Evolutionary conservation across 306 rosid genomes (phyloP).

Genomic region (Trifolium subterraneum): DNA sequence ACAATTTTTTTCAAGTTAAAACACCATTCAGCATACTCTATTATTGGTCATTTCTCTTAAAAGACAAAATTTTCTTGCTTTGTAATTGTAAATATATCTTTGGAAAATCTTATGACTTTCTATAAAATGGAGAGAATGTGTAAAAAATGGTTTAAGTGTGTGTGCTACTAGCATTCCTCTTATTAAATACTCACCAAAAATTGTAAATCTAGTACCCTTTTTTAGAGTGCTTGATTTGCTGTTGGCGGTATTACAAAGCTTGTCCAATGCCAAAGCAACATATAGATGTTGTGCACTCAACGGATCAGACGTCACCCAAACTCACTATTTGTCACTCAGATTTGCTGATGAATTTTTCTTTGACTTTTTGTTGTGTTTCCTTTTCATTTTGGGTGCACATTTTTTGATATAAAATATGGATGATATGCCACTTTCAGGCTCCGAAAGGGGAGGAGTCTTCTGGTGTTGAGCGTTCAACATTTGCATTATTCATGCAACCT

Average conservation of each 20-base stretch:
- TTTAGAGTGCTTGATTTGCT: not conserved
- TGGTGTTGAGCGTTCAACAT: conserved; percentile 84
- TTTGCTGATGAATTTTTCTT: conserved; percentile 3
- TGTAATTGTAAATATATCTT: too few relatives aligned
- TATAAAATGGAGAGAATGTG: too few relatives aligned
- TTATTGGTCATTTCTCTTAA: too few relatives aligned
- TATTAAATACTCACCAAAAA: conserved; percentile 10
- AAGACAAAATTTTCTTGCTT: too few relatives aligned
- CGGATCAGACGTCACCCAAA: not conserved
- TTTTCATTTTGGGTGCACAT: conserved; percentile 15
- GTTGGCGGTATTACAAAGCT: not conserved
- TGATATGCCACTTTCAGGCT: conserved; percentile 59
- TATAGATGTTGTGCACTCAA: not conserved
- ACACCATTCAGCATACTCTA: too few relatives aligned
- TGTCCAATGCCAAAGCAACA: not conserved
- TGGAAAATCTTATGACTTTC: too few relatives aligned
- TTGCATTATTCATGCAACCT: conserved; percentile 96
- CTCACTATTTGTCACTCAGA: conserved; percentile 7
- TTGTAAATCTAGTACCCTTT: not conserved
- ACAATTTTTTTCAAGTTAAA: too few relatives aligned
- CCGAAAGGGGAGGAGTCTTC: conserved; percentile 72
- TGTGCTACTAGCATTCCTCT: not conserved
- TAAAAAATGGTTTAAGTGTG: not conserved
- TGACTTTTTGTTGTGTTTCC: not conserved
- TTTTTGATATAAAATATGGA: conserved; percentile 17